phyloP scores from a whole-genome alignment of 164 flowering plant genomes.

The Umbellularia californica region DNA sequence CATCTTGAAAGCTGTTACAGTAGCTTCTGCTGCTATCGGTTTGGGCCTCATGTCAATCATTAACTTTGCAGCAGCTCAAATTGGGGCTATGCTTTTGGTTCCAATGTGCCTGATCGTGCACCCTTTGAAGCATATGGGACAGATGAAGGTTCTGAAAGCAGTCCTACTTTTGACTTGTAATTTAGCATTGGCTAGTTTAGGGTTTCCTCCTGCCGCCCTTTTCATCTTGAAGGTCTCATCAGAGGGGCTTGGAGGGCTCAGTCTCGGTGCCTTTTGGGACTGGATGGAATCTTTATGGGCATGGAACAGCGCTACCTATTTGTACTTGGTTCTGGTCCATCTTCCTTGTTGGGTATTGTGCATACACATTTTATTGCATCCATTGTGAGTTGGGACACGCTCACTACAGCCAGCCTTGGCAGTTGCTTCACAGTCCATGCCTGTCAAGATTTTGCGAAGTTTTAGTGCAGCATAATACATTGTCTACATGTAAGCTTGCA shows the following conservation, averaged over 20 bases:
- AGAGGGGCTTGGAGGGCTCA: slow-evolving; percentile 32
- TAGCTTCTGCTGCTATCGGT: slow-evolving; percentile 69
- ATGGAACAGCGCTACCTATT: slow-evolving; percentile 94
- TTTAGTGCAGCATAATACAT: background rate
- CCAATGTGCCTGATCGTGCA: slow-evolving; percentile 71
- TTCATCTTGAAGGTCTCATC: slow-evolving; percentile 42
- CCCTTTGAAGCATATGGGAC: slow-evolving; percentile 51
- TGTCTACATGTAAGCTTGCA: background rate
- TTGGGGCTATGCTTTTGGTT: slow-evolving; percentile 74
- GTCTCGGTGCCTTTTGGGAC: slow-evolving; percentile 68
- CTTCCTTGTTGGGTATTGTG: slow-evolving; percentile 38
- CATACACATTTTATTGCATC: slow-evolving; percentile 23
- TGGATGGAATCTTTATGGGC: slow-evolving; percentile 88
- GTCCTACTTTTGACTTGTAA: slow-evolving; percentile 37
- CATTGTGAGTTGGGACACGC: slow-evolving; percentile 5
- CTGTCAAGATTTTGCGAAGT: background rate
- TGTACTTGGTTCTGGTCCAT: slow-evolving; percentile 65
- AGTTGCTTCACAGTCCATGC: background rate
- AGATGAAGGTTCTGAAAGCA: slow-evolving; percentile 24
- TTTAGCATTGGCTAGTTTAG: slow-evolving; percentile 39
- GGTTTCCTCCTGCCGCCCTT: slow-evolving; percentile 58
- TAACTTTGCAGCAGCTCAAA: slow-evolving; percentile 88
- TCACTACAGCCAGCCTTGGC: background rate
- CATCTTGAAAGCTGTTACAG: slow-evolving; percentile 61
- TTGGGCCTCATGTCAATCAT: slow-evolving; percentile 86